A percentile compares a stretch with the other conserved stretches of the same genome.
These are phyloP conservation scores for Gracilariopsis chorda DNA, from an alignment of 23 red algal species.

Conservation along the genomic window DNA sequence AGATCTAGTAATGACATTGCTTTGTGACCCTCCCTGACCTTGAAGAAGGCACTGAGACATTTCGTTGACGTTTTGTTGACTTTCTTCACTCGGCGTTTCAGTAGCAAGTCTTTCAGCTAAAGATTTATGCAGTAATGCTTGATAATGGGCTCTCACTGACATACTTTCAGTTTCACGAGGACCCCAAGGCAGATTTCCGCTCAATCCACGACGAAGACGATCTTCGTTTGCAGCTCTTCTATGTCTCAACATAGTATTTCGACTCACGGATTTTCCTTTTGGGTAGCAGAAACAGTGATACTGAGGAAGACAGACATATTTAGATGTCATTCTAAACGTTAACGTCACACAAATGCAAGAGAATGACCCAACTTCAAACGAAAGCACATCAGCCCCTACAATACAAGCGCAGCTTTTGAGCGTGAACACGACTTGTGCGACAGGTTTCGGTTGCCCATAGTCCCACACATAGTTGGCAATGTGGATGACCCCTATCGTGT, in stretches of 20 bases:
- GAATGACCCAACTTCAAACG: conserved; percentile 67
- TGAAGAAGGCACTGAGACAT: too few species aligned
- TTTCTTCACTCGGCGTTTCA: too few species aligned
- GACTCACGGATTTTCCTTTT: background rate
- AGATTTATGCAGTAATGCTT: background rate
- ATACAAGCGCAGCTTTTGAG: conserved; percentile 86
- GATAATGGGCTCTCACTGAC: background rate
- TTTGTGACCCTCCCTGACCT: too few species aligned
- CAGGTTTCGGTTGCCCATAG: conserved; percentile 22
- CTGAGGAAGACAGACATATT: background rate
- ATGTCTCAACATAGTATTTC: background rate
- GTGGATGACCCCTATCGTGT: conserved; percentile 94
- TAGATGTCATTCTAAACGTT: background rate
- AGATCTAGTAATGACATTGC: too few species aligned
- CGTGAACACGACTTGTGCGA: conserved; percentile 81
- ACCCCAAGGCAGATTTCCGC: background rate
- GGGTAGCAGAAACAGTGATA: background rate
- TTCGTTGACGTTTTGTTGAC: background rate
- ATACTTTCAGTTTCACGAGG: background rate
- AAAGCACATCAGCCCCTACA: conserved; percentile 81
- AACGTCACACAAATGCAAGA: too few species aligned
- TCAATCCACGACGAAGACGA: background rate
- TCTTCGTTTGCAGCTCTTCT: background rate
- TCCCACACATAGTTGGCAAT: conserved; percentile 96
- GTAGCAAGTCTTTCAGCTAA: too few species aligned